These are phyloP conservation scores for Colletotrichum noveboracense DNA, from an alignment of 2,329 filamentous ascomycete species.

Conservation along the genomic window DNA sequence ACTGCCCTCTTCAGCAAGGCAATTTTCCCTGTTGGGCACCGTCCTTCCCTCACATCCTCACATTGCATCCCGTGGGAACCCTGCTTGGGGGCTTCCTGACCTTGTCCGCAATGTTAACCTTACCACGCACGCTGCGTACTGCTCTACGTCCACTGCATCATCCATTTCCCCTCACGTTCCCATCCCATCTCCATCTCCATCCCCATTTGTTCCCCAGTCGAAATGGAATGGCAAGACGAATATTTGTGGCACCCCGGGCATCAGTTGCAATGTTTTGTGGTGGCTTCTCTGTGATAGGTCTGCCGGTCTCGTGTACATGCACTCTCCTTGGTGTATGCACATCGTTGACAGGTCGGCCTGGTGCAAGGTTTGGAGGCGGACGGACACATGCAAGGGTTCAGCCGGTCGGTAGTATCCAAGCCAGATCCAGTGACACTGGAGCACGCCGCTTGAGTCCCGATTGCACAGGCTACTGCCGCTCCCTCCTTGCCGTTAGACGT, in stretches of 20 bases:
- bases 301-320: neutral
- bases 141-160: neutral
- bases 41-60: neutral
- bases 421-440: constrained; percentile 23
- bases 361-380: constrained; percentile 11
- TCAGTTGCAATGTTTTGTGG: neutral
- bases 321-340: neutral
- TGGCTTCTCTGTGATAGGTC: neutral
- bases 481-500: constrained; percentile 21
- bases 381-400: constrained; percentile 24
- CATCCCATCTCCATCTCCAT: neutral
- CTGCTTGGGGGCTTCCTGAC: neutral
- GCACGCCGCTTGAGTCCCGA: constrained; percentile 17
- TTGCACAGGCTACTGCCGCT: constrained; percentile 18
- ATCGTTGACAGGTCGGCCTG: constrained; percentile 11
- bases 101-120: neutral
- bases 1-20: neutral
- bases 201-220: neutral
- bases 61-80: neutral
- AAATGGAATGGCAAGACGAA: neutral
- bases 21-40: neutral
- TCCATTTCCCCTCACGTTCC: neutral
- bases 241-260: neutral
- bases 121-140: neutral
- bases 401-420: constrained; percentile 19